Conservation (phyloP, 2,329 filamentous ascomycete genomes). For the Colletotrichum zoysiae region DNA sequence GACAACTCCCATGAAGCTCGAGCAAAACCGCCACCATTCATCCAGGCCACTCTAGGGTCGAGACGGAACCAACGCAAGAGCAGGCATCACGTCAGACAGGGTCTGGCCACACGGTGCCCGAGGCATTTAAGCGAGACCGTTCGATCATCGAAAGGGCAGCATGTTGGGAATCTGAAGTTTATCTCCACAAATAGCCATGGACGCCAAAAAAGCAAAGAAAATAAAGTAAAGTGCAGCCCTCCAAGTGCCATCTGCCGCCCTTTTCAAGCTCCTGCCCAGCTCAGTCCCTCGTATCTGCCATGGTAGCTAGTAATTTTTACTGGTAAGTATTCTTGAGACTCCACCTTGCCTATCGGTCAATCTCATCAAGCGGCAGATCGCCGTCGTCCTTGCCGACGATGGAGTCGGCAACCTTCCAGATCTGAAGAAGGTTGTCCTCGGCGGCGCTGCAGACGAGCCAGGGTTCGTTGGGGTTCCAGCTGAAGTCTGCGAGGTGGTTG, state of each 20-base stretch:
- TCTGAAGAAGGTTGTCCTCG: conserved; percentile 96
- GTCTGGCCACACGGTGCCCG: neutral
- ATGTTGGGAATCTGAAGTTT: conserved; percentile 41
- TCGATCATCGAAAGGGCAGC: conserved; percentile 13
- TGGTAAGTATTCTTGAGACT: conserved; percentile 32
- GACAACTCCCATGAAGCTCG: neutral
- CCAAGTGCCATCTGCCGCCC: conserved; percentile 9
- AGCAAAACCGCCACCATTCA: neutral
- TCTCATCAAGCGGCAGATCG: conserved; percentile 81
- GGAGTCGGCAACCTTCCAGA: conserved; percentile 88
- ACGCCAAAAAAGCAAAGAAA: conserved; percentile 40
- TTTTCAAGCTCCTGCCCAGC: conserved; percentile 16
- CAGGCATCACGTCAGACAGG: neutral
- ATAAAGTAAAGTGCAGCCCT: conserved; percentile 25
- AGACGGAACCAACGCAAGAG: neutral
- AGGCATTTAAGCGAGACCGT: neutral
- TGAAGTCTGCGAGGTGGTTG: conserved; percentile 95
- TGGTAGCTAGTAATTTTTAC: conserved; percentile 18
- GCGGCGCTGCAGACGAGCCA: conserved; percentile 97
- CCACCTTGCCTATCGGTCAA: conserved; percentile 68
- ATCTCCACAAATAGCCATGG: conserved; percentile 32
- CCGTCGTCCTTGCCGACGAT: conserved; percentile 84
- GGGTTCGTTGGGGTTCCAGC: conserved; percentile 96
- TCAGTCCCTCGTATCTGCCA: conserved; percentile 8
- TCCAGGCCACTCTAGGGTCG: neutral